Base-by-base conservation (phyloP, 768 basidiomycete genomes). In the Boletales sp. region DNA sequence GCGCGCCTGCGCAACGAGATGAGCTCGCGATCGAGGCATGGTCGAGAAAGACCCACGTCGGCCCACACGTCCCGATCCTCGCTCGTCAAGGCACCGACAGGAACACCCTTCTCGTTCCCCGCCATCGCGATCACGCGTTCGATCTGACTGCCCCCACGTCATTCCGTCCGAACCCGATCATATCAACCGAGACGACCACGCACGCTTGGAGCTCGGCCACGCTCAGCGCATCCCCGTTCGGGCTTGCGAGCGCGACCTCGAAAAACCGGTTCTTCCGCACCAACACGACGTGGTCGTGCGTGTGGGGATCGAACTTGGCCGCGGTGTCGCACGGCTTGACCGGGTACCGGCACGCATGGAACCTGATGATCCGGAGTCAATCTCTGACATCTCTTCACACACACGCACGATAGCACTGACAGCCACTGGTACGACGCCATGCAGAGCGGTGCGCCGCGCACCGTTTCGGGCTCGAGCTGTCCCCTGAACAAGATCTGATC, bases 391-490 rank as follows among this genome's bases (percentile, higher is more conserved):
- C 21, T 21, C 2, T 21, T 21, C 21, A 21, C 21, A 21, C 21
- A 21, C 33, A 34, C 1, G 1, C 9, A 14, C 33, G 9, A 34
- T 14, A 11, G 33, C 14, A 56, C 84, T 69, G 58, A 86, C 76
- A 98, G 77, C 86, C 93, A 95, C 67, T 93, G 86, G 79, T 95
- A 96, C n/a, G 91, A 91, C 0, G 74, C 75, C 91, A 95, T 96
- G 69, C 87, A 87, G 8, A 98, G 74, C 2, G 96, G 93, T 14
- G 73, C 73, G 19, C 80, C 84, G 49, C 80, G 79, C 19, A 87
- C 79, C 68, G 82, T 93, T 61, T 99, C 95, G 1, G 95, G 94
- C 67, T 92, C 91, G 19, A 98, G 78, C 41, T 78, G 74, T 51
- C 86, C 79, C 55, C 87, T 90, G 51, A 44, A 30, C 6, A 32